phyloP scores from a whole-genome alignment of 2,329 filamentous ascomycete genomes.

The Spiromastix sp. region DNA sequence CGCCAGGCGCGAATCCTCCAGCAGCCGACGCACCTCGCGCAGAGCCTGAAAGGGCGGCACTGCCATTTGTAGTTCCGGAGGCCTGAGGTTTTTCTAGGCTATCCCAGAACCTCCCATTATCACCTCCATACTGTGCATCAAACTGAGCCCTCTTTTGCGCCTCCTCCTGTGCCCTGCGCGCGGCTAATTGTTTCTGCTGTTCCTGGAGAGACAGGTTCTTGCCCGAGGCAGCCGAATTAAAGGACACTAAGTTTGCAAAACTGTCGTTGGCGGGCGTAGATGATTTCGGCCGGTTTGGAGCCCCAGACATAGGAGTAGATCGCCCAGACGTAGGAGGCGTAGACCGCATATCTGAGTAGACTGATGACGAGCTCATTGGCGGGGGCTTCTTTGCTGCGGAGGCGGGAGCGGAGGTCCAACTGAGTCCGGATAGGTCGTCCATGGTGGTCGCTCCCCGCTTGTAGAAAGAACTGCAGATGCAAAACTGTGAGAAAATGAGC shows the following conservation, averaged over 20 bases:
- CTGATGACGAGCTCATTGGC: constrained; percentile 21
- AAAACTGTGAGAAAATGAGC: no score
- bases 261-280: constrained; percentile 36
- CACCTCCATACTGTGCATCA: constrained; percentile 64
- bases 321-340: constrained; percentile 31
- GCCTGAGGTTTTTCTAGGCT: constrained; percentile 46
- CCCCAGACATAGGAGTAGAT: constrained; percentile 29
- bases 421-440: constrained; percentile 39
- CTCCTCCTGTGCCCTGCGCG: constrained; percentile 66
- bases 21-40: constrained; percentile 13
- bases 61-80: constrained; percentile 37
- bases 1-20: not conserved
- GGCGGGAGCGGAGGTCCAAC: constrained; percentile 29
- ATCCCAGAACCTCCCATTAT: constrained; percentile 63
- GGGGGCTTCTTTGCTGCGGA: constrained; percentile 26
- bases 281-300: constrained; percentile 30
- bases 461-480: no score
- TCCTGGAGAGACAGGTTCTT: constrained; percentile 61
- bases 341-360: constrained; percentile 27
- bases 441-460: no score
- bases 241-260: constrained; percentile 58
- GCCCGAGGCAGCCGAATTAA: constrained; percentile 35
- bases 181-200: constrained; percentile 59
- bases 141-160: constrained; percentile 60
- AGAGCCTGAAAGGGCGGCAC: constrained; percentile 30